Conservation (phyloP, 306 rosid genomes). For the Calophaca sinica region DNA sequence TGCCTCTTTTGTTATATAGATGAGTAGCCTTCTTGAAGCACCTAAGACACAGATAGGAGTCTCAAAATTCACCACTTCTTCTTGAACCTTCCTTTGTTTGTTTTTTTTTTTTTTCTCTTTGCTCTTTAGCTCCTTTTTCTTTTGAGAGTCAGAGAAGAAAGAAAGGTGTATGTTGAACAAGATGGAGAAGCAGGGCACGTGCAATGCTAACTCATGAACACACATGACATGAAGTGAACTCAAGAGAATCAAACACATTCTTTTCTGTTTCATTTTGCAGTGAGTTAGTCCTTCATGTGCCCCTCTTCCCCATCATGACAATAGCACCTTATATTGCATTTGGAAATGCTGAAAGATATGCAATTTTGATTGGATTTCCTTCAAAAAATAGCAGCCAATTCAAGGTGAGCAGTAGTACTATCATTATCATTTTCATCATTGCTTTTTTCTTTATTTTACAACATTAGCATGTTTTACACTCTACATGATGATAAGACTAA, state of each 20-base stretch:
- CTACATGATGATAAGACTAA: slow-evolving; percentile 29
- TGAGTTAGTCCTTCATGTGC: slow-evolving; percentile 97
- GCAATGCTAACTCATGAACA: slow-evolving; percentile 76
- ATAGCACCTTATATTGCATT: slow-evolving; percentile 61
- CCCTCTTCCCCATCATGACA: slow-evolving; percentile 98
- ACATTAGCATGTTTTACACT: slow-evolving; percentile 17
- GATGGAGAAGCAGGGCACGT: slow-evolving; percentile 99
- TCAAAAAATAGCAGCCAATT: slow-evolving; percentile 23
- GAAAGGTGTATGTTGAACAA: slow-evolving; percentile 76
- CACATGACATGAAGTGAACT: not conserved
- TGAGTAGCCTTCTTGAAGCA: slow-evolving; percentile 51
- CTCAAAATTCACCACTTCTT: slow-evolving; percentile 53
- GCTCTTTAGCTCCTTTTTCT: not conserved
- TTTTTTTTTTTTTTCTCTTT: not conserved
- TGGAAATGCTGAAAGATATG: slow-evolving; percentile 38
- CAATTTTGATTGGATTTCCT: slow-evolving; percentile 9
- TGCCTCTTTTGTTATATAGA: slow-evolving; percentile 57
- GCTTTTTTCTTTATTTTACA: not conserved
- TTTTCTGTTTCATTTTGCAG: slow-evolving; percentile 2
- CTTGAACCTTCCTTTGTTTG: slow-evolving; percentile 12
- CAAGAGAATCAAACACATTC: slow-evolving; percentile 39
- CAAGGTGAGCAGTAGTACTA: slow-evolving; percentile 39
- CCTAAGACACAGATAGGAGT: slow-evolving; percentile 49
- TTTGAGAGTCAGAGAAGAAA: slow-evolving; percentile 23
- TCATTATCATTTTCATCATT: slow-evolving; percentile 4